Evolutionary conservation across 148 eudicot genomes (phyloP).

Genomic region (Rhododendron mucronatum): DNA sequence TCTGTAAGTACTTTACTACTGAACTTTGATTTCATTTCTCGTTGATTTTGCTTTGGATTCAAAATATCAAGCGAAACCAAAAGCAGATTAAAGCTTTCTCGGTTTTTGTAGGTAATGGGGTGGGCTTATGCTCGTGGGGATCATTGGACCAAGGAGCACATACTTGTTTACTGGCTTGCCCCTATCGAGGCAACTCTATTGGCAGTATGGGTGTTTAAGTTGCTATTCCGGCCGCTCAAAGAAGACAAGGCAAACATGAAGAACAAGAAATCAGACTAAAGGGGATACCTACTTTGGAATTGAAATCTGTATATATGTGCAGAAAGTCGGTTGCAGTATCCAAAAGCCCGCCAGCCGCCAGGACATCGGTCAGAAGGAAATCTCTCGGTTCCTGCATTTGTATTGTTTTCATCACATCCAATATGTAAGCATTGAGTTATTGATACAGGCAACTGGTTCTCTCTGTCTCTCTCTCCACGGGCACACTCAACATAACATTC

Average conservation of each 20-base stretch:
- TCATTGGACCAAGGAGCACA: constrained; percentile 74
- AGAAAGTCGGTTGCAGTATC: background rate
- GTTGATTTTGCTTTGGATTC: background rate
- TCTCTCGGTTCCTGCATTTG: background rate
- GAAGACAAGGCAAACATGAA: constrained; percentile 33
- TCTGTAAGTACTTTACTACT: constrained; percentile 46
- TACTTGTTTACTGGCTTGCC: constrained; percentile 95
- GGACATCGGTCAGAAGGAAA: background rate
- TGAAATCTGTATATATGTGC: background rate
- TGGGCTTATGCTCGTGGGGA: constrained; percentile 92
- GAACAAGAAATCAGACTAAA: constrained; percentile 34
- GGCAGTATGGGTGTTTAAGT: constrained; percentile 59
- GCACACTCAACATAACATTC: background rate
- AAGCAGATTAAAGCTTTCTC: constrained; percentile 4
- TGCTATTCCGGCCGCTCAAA: constrained; percentile 33
- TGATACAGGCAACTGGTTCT: background rate
- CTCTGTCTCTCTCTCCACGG: background rate
- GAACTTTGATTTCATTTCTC: background rate
- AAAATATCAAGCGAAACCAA: background rate
- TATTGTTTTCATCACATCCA: background rate
- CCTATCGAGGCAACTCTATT: constrained; percentile 69
- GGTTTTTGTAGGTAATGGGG: constrained; percentile 58
- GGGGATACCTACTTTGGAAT: background rate
- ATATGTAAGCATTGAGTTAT: background rate
- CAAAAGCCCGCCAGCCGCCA: background rate